Conservation (phyloP, 352 stramenopile genomes). For the Phytophthora fragariae region DNA sequence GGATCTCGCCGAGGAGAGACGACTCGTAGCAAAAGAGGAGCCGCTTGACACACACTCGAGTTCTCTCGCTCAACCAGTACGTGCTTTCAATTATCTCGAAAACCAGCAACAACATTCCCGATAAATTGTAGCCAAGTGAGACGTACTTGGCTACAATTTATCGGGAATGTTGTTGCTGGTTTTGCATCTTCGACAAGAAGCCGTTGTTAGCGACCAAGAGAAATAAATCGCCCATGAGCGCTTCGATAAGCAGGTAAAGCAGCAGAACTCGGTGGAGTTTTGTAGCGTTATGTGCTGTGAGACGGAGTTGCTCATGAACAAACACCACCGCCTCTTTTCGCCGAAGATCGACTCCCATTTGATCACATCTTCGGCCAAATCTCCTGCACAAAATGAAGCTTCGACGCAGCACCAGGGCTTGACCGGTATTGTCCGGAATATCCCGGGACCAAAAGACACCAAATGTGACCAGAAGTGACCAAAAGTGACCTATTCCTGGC, state of each 20-base stretch:
- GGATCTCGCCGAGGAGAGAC: slow-evolving; percentile 11
- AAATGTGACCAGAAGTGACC: too few species aligned
- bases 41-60: slow-evolving; percentile 22
- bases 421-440: too few species aligned
- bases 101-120: slow-evolving; percentile 31
- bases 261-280: background rate
- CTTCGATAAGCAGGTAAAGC: background rate
- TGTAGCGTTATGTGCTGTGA: background rate
- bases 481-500: too few species aligned
- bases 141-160: too few species aligned
- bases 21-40: slow-evolving; percentile 39
- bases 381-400: slow-evolving; percentile 28
- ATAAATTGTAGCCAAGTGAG: slow-evolving; percentile 39
- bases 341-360: slow-evolving; percentile 13
- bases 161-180: too few species aligned
- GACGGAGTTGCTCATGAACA: slow-evolving; percentile 6
- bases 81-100: slow-evolving; percentile 40
- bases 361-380: slow-evolving; percentile 17
- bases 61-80: slow-evolving; percentile 9
- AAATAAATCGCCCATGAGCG: slow-evolving; percentile 22
- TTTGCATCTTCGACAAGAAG: slow-evolving; percentile 26
- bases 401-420: slow-evolving; percentile 27
- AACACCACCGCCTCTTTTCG: slow-evolving; percentile 29
- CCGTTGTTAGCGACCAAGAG: slow-evolving; percentile 38
- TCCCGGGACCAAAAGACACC: too few species aligned